Conservation (phyloP, 2,329 filamentous ascomycete genomes). For the Malbranchea zuffiana region DNA sequence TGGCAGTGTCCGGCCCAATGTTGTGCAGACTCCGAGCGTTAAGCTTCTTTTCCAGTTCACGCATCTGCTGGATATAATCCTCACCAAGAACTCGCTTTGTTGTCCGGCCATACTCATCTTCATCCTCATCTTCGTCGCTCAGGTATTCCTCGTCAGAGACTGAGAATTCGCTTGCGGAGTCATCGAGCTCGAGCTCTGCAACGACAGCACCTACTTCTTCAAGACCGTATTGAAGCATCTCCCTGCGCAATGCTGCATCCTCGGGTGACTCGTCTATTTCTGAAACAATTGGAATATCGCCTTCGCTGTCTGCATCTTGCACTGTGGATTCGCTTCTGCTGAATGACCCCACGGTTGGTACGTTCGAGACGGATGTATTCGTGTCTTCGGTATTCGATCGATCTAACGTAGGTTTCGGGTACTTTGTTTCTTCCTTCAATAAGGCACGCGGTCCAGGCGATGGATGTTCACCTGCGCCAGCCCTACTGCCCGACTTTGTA, state of each 20-base stretch:
- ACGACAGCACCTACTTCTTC: slow-evolving; percentile 85
- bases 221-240: slow-evolving; percentile 86
- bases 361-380: slow-evolving; percentile 7
- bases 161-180: slow-evolving; percentile 43
- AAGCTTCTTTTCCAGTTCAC: slow-evolving; percentile 68
- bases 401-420: background rate
- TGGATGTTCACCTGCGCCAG: background rate
- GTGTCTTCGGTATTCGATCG: too few relatives aligned
- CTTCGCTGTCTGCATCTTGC: background rate
- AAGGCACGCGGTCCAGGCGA: too few relatives aligned
- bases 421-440: background rate
- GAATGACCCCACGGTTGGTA: slow-evolving; percentile 4
- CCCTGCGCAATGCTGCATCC: slow-evolving; percentile 65
- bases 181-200: slow-evolving; percentile 77
- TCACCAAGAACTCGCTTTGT: slow-evolving; percentile 57
- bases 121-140: slow-evolving; percentile 50
- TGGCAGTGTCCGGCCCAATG: slow-evolving; percentile 40
- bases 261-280: slow-evolving; percentile 67
- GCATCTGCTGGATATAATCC: slow-evolving; percentile 72
- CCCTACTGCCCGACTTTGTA: background rate
- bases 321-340: background rate
- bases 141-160: slow-evolving; percentile 45
- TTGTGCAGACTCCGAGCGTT: slow-evolving; percentile 48
- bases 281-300: slow-evolving; percentile 43
- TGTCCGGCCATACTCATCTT: slow-evolving; percentile 66